These are phyloP conservation scores for Amanita rubescens DNA, from an alignment of 768 basidiomycete species.

Conservation along the genomic window DNA sequence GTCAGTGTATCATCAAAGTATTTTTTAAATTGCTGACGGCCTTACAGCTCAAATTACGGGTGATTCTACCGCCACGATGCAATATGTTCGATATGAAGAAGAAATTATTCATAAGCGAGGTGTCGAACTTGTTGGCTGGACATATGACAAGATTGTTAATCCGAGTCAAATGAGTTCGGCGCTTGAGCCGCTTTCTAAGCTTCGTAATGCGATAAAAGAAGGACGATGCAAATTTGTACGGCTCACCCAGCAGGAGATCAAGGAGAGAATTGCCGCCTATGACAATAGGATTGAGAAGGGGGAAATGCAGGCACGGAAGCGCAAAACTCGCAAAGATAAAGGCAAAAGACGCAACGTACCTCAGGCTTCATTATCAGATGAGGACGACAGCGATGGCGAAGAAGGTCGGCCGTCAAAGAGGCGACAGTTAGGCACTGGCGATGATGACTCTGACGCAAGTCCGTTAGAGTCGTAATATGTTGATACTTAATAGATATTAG, in stretches of 20 bases:
- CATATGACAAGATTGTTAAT: constrained; percentile 7
- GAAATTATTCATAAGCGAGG: constrained; percentile 11
- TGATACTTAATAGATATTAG: too few species aligned
- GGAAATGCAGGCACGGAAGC: too few species aligned
- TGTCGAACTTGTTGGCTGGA: constrained; percentile 16
- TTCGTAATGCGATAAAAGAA: neutral
- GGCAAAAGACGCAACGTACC: too few species aligned
- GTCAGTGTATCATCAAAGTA: neutral
- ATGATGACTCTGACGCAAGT: too few species aligned
- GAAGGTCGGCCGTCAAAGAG: too few species aligned
- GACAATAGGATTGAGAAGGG: too few species aligned
- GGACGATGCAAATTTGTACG: neutral
- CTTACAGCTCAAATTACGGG: constrained; percentile 8
- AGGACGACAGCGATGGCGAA: too few species aligned
- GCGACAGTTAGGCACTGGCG: too few species aligned
- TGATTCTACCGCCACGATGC: constrained; percentile 10
- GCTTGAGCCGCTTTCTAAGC: neutral
- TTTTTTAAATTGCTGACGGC: neutral
- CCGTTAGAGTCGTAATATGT: too few species aligned
- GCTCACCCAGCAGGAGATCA: neutral
- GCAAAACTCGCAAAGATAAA: too few species aligned
- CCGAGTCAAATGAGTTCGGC: constrained; percentile 7
- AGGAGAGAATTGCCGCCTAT: neutral
- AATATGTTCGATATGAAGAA: constrained; percentile 14
- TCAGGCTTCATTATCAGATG: too few species aligned